Conservation (phyloP, 495 filamentous ascomycete species). For the Annulohypoxylon stygium region DNA sequence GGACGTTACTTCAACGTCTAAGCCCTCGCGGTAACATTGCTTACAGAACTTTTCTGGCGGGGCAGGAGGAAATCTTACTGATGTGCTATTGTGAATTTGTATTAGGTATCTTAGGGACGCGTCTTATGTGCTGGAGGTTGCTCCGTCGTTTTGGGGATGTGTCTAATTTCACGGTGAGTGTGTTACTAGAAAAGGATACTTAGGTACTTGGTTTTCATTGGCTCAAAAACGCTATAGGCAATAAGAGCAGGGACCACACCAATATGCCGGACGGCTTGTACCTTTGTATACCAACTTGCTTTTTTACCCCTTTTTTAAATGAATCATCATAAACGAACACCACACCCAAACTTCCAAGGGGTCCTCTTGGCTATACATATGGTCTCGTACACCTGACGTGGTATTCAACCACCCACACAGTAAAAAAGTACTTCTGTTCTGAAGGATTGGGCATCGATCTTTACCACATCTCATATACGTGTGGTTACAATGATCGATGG, state of each 20-base stretch:
- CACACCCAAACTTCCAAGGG: conserved; percentile 12
- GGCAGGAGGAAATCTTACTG: conserved; percentile 19
- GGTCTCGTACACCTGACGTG: conserved; percentile 18
- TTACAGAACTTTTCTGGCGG: conserved; percentile 13
- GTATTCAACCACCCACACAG: conserved; percentile 34
- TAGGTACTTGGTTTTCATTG: conserved; percentile 14
- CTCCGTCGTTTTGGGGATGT: conserved; percentile 4
- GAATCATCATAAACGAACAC: conserved; percentile 29
- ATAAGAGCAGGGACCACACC: conserved; percentile 30
- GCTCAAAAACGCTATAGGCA: conserved; percentile 28
- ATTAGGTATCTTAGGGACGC: not conserved
- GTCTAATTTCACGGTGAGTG: conserved; percentile 25
- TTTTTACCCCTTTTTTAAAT: conserved; percentile 39
- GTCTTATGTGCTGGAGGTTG: no score
- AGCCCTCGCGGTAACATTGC: not conserved
- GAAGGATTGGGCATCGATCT: conserved; percentile 44
- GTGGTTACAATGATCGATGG: conserved; percentile 47
- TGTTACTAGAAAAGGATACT: not conserved
- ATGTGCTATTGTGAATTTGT: not conserved
- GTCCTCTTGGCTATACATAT: conserved; percentile 20
- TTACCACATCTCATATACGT: conserved; percentile 32
- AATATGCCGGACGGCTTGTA: conserved; percentile 3
- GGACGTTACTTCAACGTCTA: conserved; percentile 20
- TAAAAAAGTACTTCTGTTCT: conserved; percentile 3
- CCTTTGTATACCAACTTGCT: conserved; percentile 28